These are phyloP conservation scores for Phyllosticta paracitricarpa DNA, from an alignment of 2,329 filamentous ascomycete species.

Conservation along the genomic window DNA sequence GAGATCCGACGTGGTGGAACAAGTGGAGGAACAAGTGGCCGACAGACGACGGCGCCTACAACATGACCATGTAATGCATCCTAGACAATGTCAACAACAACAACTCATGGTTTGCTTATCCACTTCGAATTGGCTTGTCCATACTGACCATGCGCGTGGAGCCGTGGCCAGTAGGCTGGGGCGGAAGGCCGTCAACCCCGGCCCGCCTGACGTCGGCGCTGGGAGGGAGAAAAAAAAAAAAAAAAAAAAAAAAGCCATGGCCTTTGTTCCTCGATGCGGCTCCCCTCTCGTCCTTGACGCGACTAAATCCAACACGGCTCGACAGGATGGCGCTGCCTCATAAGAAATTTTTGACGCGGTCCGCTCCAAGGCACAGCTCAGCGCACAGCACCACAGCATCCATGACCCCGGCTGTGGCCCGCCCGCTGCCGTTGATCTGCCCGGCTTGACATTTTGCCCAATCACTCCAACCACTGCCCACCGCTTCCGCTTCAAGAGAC, in stretches of 20 bases:
- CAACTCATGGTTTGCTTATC: too few relatives aligned
- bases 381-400: background rate
- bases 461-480: background rate
- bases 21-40: background rate
- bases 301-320: background rate
- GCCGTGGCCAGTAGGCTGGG: background rate
- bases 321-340: background rate
- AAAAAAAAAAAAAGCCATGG: too few relatives aligned
- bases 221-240: background rate
- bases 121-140: background rate
- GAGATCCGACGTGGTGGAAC: background rate
- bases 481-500: background rate
- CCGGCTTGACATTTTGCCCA: background rate
- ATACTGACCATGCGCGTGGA: background rate
- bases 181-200: background rate
- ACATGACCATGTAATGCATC: background rate
- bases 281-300: background rate
- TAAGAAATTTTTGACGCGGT: background rate
- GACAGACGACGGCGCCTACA: background rate
- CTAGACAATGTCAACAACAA: too few relatives aligned
- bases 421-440: background rate
- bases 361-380: background rate
- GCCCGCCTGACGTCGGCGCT: background rate
- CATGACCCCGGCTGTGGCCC: background rate
- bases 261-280: background rate